phyloP scores from a whole-genome alignment of 176 grass and related monocot genomes.

The Zea luxurians region DNA sequence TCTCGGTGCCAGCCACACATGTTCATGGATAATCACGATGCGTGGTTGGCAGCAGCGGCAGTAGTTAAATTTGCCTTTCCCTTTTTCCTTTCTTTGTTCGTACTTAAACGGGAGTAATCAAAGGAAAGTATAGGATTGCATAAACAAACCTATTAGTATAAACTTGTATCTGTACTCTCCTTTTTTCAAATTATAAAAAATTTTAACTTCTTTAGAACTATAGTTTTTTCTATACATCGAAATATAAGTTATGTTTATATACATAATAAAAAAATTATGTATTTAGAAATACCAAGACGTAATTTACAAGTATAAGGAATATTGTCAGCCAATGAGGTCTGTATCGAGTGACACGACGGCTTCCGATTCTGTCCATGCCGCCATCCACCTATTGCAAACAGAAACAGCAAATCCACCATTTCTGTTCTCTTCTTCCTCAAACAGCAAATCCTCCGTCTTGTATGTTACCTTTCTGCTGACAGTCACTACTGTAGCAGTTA shows the following conservation, averaged over 20 bases:
- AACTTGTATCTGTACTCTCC: too few species aligned
- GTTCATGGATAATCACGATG: conserved; percentile 40
- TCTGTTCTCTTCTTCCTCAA: conserved; percentile 2
- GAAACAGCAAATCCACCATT: background rate
- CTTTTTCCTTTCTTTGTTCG: conserved; percentile 36
- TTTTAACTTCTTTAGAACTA: too few species aligned
- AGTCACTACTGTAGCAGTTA: background rate
- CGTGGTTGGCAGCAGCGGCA: background rate
- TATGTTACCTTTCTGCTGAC: background rate
- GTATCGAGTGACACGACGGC: background rate
- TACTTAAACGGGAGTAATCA: conserved; percentile 39
- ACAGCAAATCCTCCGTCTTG: background rate
- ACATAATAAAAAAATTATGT: too few species aligned
- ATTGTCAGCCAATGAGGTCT: conserved; percentile 12
- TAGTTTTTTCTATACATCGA: too few species aligned
- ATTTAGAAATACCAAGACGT: too few species aligned
- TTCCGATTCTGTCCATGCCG: background rate
- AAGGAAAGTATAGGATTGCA: conserved; percentile 17
- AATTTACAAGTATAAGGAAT: background rate
- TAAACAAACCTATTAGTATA: conserved; percentile 30
- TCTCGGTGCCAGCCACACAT: conserved; percentile 25
- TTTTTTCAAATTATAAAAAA: too few species aligned
- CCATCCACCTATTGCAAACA: background rate
- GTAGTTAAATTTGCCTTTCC: background rate
- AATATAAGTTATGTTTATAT: too few species aligned